Base-by-base conservation (phyloP, 2,329 filamentous ascomycete species). In the Pyrenochaeta sp. region DNA sequence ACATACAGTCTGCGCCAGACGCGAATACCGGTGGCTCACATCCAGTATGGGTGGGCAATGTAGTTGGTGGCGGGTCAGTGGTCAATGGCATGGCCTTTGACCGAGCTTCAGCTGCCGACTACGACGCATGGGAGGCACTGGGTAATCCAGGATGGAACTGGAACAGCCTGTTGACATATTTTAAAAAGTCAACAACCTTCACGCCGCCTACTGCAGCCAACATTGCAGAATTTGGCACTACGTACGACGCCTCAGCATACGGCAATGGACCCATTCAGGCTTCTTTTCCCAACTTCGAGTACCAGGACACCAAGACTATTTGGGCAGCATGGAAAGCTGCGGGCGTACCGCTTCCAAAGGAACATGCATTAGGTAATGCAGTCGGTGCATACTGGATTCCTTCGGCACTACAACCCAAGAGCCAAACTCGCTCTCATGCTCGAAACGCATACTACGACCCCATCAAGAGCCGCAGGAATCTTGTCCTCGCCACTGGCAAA, bases 91-190 rank as follows among this genome's bases (percentile, higher is more conserved):
- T 74, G 68, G 54, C 64, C 6, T 72, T 69, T 43, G 68, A 69
- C 38, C 65, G 72, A 6, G 72, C 61, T 9, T 55, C 61, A 22
- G 55, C 59, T 13, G 63, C 51, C 6, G 71, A 73, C 44, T 74
- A 74, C 32, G 77, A 86, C 62, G 75, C 74, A 0, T 86, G 83
- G 83, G 77, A 76, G 32, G 65, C 72, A 20, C 65, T 86, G 7
- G 83, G 83, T 0, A 86, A 85, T 52, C 42, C 53, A 1, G 83
- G 81, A 2, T 69, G 66, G 66, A 58, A 55, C 10, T 69, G 63
- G 61, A 41, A 61, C 22, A 53, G 48, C n/a, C 48, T 69, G 15
- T 39, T 58, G 7, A 37, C 42, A 7, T 69, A 68, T 35, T 68
- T 68, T 45, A 65, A 61, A 29, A 69, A 68, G 43, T 59, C 56